Conservation (phyloP, 345 rosid species). For the Kandelia obovata region DNA sequence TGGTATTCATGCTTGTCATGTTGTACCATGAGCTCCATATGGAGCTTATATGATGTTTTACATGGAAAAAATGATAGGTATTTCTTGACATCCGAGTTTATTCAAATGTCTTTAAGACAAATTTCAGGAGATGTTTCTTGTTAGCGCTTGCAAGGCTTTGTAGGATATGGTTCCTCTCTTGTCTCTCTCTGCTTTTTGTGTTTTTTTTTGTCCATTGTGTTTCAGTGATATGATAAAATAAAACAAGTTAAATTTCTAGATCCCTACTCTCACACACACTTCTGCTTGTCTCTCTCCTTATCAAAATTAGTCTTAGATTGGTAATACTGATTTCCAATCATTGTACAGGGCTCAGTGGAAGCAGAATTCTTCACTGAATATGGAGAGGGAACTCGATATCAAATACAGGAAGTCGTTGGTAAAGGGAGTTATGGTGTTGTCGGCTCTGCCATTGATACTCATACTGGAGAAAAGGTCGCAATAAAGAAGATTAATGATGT, state of each 20-base stretch:
- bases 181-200: background rate
- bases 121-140: background rate
- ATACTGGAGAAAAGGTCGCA: slow-evolving; percentile 85
- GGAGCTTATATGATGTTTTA: too few relatives aligned
- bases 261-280: background rate
- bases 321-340: slow-evolving; percentile 3
- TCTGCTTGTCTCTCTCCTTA: background rate
- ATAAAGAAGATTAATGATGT: slow-evolving; percentile 96
- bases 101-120: background rate
- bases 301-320: background rate
- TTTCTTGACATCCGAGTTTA: background rate
- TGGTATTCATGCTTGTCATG: too few relatives aligned
- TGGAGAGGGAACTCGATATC: slow-evolving; percentile 88
- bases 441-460: slow-evolving; percentile 80
- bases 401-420: slow-evolving; percentile 89
- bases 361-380: slow-evolving; percentile 93
- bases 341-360: slow-evolving; percentile 52
- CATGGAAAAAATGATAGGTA: too few relatives aligned
- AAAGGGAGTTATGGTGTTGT: slow-evolving; percentile 99
- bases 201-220: too few relatives aligned
- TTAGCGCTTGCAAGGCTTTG: background rate
- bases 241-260: background rate
- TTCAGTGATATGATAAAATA: background rate
- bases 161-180: background rate
- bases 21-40: too few relatives aligned